Base-by-base conservation (phyloP, 805 yeast genomes). In the Yamadazyma ubonensis region DNA sequence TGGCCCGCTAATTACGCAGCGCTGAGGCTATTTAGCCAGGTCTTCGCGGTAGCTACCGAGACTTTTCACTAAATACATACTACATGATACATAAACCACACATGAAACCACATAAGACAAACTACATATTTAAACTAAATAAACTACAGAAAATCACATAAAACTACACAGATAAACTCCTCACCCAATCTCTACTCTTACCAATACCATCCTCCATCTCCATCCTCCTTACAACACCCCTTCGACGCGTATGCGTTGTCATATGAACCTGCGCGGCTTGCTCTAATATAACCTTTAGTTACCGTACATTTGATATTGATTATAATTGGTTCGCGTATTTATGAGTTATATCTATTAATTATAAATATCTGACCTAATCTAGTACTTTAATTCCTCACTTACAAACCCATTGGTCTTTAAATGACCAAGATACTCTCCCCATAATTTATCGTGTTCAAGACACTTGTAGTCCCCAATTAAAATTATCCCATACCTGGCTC, bases 401-500 rank as follows among this genome's bases (percentile, higher is more conserved):
- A 36, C 38, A 14, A 36, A 57, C 1, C 47, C 54, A 33, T 67
- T 64, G 6, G 43, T 53, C 22, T 61, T 57, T 36, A 78, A 52
- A 43, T 65, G 64, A 1, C 58, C 58, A 35, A 79, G 59, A 49
- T 78, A 76, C 29, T 70, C 71, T 6, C 55, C 56, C 86, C 86
- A 80, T 22, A 76, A 48, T 43, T 70, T 74, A 5, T 80, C 76
- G n/a, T 58, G 57, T 61, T 11, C 76, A 70, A 49, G 77, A 63
- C 62, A 73, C 11, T 51, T 36, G 8, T 50, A 58, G 46, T 65
- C 67, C 18, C 71, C 71, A 36, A 64, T 50, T 19, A 65, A 42
- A 12, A 86, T 72, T 46, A 88, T 60, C 4, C 96, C 96, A 55
- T 78, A 87, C 57, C 76, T 82, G 18, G 96, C 95, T 62, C 96